Evolutionary conservation across 2,329 filamentous ascomycete species (phyloP).

Genomic region (Sporothrix dimorphospora): DNA sequence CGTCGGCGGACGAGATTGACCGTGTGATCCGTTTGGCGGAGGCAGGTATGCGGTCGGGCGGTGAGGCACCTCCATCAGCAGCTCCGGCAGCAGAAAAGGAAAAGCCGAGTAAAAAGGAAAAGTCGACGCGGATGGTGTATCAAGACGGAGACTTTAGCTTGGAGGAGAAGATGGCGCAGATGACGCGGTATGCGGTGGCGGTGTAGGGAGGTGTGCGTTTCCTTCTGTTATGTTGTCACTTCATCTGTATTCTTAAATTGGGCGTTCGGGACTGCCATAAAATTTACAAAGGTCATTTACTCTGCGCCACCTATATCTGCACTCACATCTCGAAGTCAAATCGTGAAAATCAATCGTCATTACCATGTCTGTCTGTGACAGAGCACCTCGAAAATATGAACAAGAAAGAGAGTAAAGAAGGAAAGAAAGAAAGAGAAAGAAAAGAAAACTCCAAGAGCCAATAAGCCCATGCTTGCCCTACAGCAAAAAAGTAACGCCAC

Average conservation of each 20-base stretch:
- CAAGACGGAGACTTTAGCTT: constrained; percentile 78
- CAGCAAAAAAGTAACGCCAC: not conserved
- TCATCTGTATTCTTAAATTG: not conserved
- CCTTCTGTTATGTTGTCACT: not conserved
- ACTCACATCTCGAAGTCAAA: not conserved
- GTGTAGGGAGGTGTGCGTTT: not conserved
- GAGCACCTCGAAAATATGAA: not conserved
- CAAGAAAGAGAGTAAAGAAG: not conserved
- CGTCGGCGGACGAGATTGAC: constrained; percentile 63
- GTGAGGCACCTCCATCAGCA: constrained; percentile 45
- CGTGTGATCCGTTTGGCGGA: constrained; percentile 67
- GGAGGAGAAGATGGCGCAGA: constrained; percentile 83
- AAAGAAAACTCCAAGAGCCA: constrained; percentile 2
- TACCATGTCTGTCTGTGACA: not conserved
- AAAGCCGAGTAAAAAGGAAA: constrained; percentile 53
- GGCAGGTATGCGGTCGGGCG: constrained; percentile 58
- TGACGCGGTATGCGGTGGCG: constrained; percentile 69
- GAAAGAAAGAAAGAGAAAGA: not conserved
- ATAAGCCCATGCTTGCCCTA: constrained; percentile 5
- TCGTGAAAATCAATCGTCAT: not conserved
- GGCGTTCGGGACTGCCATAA: constrained; percentile 11
- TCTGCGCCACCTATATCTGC: not conserved
- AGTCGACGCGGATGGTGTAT: constrained; percentile 71
- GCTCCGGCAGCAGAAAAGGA: constrained; percentile 52
- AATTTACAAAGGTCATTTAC: not conserved